These are phyloP conservation scores for Danielia oregonensis DNA, from an alignment of 805 yeast genomes.

Conservation along the genomic window DNA sequence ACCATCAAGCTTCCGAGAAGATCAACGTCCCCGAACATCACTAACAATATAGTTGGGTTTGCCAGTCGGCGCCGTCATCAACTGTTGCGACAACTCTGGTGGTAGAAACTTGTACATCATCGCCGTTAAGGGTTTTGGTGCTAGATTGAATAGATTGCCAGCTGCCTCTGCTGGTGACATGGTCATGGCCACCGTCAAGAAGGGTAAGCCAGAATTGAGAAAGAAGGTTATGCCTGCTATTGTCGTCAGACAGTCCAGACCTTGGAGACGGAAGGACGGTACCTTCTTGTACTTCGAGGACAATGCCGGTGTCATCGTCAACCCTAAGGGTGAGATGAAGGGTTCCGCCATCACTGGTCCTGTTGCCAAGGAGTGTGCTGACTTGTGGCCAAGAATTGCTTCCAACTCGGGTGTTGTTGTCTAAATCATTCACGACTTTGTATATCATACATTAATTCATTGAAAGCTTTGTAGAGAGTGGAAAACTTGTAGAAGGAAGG, in stretches of 20 bases:
- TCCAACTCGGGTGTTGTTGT: slow-evolving; percentile 99
- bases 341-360: slow-evolving; percentile 99
- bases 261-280: slow-evolving; percentile 99
- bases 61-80: slow-evolving; percentile 99
- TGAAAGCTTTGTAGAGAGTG: not conserved
- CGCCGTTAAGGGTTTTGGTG: slow-evolving; percentile 99
- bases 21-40: slow-evolving; percentile 11
- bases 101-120: slow-evolving; percentile 98
- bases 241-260: slow-evolving; percentile 98
- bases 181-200: slow-evolving; percentile 99
- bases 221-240: slow-evolving; percentile 99
- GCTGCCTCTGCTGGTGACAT: slow-evolving; percentile 99
- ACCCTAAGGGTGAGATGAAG: slow-evolving; percentile 99
- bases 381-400: slow-evolving; percentile 99
- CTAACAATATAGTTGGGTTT: slow-evolving; percentile 78
- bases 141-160: slow-evolving; percentile 99
- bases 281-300: slow-evolving; percentile 99
- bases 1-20: no score
- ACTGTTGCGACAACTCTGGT: slow-evolving; percentile 99
- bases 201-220: slow-evolving; percentile 99
- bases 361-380: slow-evolving; percentile 99
- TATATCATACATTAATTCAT: slow-evolving; percentile 20
- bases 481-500: no score
- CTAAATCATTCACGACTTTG: slow-evolving; percentile 46
- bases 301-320: slow-evolving; percentile 99